Conservation (phyloP, 345 rosid genomes). For the Hevea brasiliensis region DNA sequence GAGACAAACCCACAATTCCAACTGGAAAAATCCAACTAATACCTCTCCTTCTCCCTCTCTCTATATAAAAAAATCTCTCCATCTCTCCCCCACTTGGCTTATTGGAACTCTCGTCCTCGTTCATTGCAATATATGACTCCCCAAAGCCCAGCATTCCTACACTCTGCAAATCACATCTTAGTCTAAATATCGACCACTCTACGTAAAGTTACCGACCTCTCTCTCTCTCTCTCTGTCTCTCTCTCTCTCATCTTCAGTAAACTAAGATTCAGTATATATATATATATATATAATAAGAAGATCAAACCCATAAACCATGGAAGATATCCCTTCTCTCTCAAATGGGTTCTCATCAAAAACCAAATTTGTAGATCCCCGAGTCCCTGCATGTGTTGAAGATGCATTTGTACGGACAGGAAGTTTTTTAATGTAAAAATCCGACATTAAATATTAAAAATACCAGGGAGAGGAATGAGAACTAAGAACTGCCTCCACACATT, state of each 20-base stretch:
- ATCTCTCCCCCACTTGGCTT: conserved; percentile 51
- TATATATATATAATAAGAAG: conserved; percentile 1
- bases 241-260: conserved; percentile 14
- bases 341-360: conserved; percentile 24
- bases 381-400: conserved; percentile 57
- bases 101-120: conserved; percentile 97
- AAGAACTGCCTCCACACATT: conserved; percentile 8
- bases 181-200: conserved; percentile 54
- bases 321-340: conserved; percentile 18
- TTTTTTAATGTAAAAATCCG: conserved; percentile 42
- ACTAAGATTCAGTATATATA: neutral
- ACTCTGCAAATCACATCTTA: conserved; percentile 64
- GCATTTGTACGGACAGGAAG: conserved; percentile 58
- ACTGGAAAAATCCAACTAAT: conserved; percentile 50
- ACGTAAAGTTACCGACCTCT: conserved; percentile 39
- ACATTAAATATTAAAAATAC: conserved; percentile 48
- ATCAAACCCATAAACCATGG: conserved; percentile 24
- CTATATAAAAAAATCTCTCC: too few species aligned
- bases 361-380: conserved; percentile 81
- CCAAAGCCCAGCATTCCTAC: conserved; percentile 99
- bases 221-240: conserved; percentile 21
- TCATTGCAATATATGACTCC: conserved; percentile 72
- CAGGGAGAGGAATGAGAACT: conserved; percentile 25
- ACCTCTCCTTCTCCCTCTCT: conserved; percentile 21
- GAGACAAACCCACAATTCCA: conserved; percentile 70